Base-by-base conservation (phyloP, 768 basidiomycete genomes). In the Kwoniella mangroviensis region DNA sequence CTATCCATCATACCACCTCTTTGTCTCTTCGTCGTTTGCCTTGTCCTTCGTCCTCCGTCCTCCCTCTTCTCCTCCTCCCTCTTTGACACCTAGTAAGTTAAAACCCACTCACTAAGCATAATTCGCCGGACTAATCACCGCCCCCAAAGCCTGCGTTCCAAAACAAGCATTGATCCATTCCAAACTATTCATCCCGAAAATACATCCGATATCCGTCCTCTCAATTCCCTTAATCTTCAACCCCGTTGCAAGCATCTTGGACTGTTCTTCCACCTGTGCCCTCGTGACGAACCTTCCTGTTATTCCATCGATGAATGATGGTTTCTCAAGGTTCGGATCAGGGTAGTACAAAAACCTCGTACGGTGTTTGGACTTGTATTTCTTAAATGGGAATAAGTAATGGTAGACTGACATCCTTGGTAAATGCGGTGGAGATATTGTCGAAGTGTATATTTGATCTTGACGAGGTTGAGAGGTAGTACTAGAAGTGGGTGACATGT, bases 121-220 rank as follows among this genome's bases (percentile, higher is more conserved):
- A 55, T 93, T 94, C 12, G 91, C 90, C 13, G 91, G 87, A 0
- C 91, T 91, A 62, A 88, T 87, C 52, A 87, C 83, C 15, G 91
- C 79, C 4, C 91, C 92, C 0, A 90, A 90, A 0, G 92, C 90
- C 55, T 84, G 83, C 17, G 74, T 73, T 4, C 77, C 81, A 7
- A 77, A 72, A 61, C 90, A 85, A 80, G 81, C 80, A 53, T 88
- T 76, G 0, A 88, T 87, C 83, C 85, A 71, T 34, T 68, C 63
- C n/a, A 68, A 74, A 21, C 85, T 88, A 82, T 94, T 93, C 10
- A 87, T 89, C 49, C 81, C 78, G 63, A 82, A 92, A 5, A 93
- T 84, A 69, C 91, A 85, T 19, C 88, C 85, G 0, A 88, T 87
- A 61, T 90, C 88, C 0, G 89, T 89, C 17, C 87, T 84, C 43